Conservation (phyloP, 139 green algal species). For the Tetraselmis chui region DNA sequence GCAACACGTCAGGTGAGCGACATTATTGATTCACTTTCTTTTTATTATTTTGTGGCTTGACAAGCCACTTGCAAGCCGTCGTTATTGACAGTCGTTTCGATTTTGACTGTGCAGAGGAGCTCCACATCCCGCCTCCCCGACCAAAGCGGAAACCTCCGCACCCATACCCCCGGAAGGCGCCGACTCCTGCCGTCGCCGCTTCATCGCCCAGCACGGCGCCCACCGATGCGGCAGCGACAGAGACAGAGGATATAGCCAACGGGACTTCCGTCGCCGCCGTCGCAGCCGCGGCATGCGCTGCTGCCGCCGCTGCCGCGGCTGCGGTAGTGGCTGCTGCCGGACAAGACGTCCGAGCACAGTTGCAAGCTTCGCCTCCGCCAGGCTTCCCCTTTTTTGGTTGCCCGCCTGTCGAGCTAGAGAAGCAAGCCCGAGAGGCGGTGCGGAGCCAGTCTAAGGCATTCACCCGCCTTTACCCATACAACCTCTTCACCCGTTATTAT, state of each 20-base stretch:
- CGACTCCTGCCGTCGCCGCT: neutral
- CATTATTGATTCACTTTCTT: neutral
- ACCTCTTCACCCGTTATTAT: no score
- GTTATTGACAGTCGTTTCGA: neutral
- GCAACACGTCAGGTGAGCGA: constrained; percentile 14
- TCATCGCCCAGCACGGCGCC: constrained; percentile 7
- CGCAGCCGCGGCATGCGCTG: neutral
- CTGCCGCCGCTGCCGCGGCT: constrained; percentile 5
- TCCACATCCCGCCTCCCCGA: constrained; percentile 77
- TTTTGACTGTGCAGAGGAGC: constrained; percentile 23
- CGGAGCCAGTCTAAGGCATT: neutral
- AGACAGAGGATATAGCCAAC: constrained; percentile 6
- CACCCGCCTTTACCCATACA: no score
- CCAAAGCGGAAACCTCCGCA: constrained; percentile 75
- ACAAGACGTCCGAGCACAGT: neutral
- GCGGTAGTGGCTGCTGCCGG: neutral
- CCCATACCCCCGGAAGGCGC: constrained; percentile 68
- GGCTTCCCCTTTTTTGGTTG: constrained; percentile 73
- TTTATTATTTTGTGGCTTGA: neutral
- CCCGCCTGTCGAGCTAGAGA: constrained; percentile 47
- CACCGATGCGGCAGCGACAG: constrained; percentile 3
- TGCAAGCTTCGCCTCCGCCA: constrained; percentile 45
- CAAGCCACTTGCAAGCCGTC: neutral
- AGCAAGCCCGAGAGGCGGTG: constrained; percentile 11
- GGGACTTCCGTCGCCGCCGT: neutral